Percentiles rank a stretch among this genome's conserved stretches.
These are phyloP conservation scores for Globisporangium parvum DNA, from an alignment of 352 stramenopile species.

Conservation along the genomic window DNA sequence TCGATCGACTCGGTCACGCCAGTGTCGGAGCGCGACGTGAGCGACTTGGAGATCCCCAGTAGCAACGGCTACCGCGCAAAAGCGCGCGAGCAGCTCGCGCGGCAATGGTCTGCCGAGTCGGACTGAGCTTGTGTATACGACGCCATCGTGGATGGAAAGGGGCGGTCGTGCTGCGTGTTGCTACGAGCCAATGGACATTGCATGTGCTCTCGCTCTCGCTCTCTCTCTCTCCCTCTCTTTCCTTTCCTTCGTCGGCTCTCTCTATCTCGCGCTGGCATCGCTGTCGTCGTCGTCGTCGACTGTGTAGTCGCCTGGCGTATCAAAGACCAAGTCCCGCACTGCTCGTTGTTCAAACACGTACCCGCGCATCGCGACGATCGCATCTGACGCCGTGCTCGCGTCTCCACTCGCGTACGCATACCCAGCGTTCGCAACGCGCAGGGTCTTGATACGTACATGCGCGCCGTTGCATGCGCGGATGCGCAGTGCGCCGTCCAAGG, in stretches of 20 bases:
- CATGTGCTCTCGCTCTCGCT: background rate
- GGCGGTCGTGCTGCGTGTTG: too few relatives aligned
- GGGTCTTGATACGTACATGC: slow-evolving; percentile 30
- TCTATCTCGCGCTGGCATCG: background rate
- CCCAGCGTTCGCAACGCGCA: slow-evolving; percentile 42
- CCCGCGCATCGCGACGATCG: slow-evolving; percentile 51
- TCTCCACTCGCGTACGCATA: slow-evolving; percentile 32
- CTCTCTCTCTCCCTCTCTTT: too few relatives aligned
- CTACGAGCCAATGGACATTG: background rate
- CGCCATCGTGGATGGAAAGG: background rate
- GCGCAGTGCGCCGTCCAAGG: slow-evolving; percentile 42
- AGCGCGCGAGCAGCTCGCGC: slow-evolving; percentile 49
- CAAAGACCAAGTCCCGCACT: slow-evolving; percentile 38
- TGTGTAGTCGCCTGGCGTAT: slow-evolving; percentile 37
- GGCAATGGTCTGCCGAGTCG: slow-evolving; percentile 46
- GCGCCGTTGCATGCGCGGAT: slow-evolving; percentile 40
- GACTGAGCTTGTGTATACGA: slow-evolving; percentile 18
- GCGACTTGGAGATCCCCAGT: slow-evolving; percentile 35
- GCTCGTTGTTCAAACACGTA: slow-evolving; percentile 36
- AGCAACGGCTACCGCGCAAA: slow-evolving; percentile 50
- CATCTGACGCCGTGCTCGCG: slow-evolving; percentile 10
- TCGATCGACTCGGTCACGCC: slow-evolving; percentile 48
- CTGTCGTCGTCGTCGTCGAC: slow-evolving; percentile 20
- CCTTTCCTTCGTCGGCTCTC: too few relatives aligned
- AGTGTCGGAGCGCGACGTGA: slow-evolving; percentile 17